phyloP scores from a whole-genome alignment of 352 stramenopile genomes.

The Phytophthora idaei region DNA sequence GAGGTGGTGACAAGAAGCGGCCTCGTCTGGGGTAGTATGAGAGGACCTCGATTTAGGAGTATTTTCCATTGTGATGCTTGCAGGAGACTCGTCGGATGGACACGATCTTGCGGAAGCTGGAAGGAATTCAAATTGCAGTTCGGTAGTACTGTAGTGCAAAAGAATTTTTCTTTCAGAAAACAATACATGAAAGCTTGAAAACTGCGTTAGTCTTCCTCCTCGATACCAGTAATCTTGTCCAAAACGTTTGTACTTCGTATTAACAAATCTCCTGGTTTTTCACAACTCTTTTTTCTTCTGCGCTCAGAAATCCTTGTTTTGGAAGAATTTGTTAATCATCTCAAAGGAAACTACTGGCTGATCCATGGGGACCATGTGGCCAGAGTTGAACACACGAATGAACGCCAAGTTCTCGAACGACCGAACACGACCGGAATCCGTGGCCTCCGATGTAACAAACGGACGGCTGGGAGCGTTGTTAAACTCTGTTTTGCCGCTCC shows the following conservation, averaged over 20 bases:
- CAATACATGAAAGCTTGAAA: background rate
- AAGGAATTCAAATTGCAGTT: too few species aligned
- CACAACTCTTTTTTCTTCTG: background rate
- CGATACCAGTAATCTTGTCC: too few species aligned
- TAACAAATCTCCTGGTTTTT: constrained; percentile 4
- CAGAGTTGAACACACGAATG: constrained; percentile 93
- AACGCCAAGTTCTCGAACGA: constrained; percentile 88
- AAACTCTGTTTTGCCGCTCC: constrained; percentile 90
- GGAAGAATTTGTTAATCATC: constrained; percentile 94
- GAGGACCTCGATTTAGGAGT: too few species aligned
- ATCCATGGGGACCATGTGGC: constrained; percentile 95
- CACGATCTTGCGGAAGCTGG: too few species aligned
- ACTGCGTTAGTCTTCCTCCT: background rate
- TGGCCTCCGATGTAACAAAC: constrained; percentile 32
- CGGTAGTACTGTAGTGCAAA: too few species aligned
- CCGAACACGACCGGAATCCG: constrained; percentile 49
- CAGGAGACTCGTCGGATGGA: too few species aligned
- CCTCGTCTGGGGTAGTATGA: background rate
- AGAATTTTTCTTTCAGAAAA: too few species aligned
- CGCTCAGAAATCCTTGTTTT: constrained; percentile 46
- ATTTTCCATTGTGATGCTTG: too few species aligned
- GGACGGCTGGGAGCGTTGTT: constrained; percentile 49
- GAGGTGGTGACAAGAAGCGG: background rate
- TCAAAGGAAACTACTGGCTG: constrained; percentile 89
- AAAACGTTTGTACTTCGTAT: background rate